A percentile compares a stretch with the other conserved stretches of the same genome.
Conservation (phyloP, 352 stramenopile genomes). For the Phytophthora macrochlamydospora region DNA sequence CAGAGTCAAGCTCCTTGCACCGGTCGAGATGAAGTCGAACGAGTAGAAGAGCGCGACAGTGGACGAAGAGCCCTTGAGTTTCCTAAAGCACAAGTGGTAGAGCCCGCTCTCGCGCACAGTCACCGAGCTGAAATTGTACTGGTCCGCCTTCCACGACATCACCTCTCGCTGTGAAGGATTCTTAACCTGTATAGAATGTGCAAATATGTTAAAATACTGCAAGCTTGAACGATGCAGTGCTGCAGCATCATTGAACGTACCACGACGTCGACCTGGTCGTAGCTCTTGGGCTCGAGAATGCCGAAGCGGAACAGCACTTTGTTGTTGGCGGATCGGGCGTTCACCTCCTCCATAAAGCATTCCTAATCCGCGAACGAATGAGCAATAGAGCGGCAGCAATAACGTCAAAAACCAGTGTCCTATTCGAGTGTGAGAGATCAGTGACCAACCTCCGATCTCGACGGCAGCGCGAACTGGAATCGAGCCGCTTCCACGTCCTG, state of each 20-base stretch:
- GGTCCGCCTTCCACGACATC: conserved; percentile 60
- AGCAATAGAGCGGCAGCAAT: not conserved
- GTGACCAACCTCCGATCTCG: conserved; percentile 38
- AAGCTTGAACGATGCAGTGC: not conserved
- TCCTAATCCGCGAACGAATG: conserved; percentile 28
- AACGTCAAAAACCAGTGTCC: not conserved
- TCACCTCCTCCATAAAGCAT: conserved; percentile 66
- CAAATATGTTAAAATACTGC: conserved; percentile 6
- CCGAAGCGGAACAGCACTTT: conserved; percentile 70
- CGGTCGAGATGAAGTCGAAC: conserved; percentile 83
- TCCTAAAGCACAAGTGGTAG: conserved; percentile 81
- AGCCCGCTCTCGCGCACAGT: conserved; percentile 75
- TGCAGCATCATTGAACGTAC: conserved; percentile 22
- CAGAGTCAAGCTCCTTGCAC: conserved; percentile 48
- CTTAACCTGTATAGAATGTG: conserved; percentile 40
- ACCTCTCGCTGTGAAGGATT: conserved; percentile 58
- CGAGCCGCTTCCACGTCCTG: conserved; percentile 34
- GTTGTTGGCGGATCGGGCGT: conserved; percentile 56
- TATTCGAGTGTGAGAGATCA: not conserved
- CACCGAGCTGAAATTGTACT: conserved; percentile 59
- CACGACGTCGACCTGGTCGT: conserved; percentile 59
- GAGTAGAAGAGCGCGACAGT: conserved; percentile 76
- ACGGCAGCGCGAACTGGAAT: conserved; percentile 55
- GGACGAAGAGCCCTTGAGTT: conserved; percentile 59
- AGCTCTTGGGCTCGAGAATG: conserved; percentile 55